Evolutionary conservation across 1,284 basidiomycete species (phyloP).

Genomic region (Papiliotrema flavescens): DNA sequence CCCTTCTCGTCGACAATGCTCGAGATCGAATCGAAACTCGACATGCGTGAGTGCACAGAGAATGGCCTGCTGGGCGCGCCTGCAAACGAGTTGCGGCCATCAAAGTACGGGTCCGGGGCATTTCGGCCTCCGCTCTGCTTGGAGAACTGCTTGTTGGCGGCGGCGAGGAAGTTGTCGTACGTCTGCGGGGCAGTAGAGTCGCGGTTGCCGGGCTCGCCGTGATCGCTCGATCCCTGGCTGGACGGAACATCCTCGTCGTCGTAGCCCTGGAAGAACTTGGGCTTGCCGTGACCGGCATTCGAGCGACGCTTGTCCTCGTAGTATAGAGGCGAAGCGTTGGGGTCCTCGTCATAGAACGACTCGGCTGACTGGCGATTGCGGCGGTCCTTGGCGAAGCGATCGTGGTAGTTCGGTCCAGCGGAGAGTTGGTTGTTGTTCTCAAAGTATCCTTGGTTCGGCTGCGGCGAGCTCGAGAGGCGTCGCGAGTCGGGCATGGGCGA

Average conservation of each 20-base stretch:
- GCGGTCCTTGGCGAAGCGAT: constrained; percentile 36
- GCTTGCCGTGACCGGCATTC: constrained; percentile 27
- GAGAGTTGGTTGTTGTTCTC: constrained; percentile 29
- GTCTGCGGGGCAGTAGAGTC: constrained; percentile 45
- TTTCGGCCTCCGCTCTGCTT: constrained; percentile 68
- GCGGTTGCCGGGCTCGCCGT: constrained; percentile 41
- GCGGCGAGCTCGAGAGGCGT: constrained; percentile 12
- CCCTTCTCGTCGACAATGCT: constrained; percentile 83
- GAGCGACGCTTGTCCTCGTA: constrained; percentile 26
- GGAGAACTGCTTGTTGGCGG: constrained; percentile 75
- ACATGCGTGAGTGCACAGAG: constrained; percentile 69
- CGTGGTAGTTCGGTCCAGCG: constrained; percentile 40
- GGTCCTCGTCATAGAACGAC: constrained; percentile 50
- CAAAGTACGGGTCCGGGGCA: constrained; percentile 68
- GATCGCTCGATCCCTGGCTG: constrained; percentile 48
- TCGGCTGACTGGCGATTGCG: constrained; percentile 43
- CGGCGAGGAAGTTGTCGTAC: constrained; percentile 75
- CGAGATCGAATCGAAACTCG: constrained; percentile 80
- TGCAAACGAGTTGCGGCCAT: constrained; percentile 26
- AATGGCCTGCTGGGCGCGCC: constrained; percentile 69
- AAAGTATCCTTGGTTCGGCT: constrained; percentile 19
- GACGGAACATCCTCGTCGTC: constrained; percentile 55
- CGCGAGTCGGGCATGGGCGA: constrained; percentile 31
- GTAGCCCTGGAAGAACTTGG: constrained; percentile 55
- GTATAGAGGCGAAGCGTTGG: constrained; percentile 38